Base-by-base conservation (phyloP, 2,329 filamentous ascomycete genomes). In the Pezicula carpinea region DNA sequence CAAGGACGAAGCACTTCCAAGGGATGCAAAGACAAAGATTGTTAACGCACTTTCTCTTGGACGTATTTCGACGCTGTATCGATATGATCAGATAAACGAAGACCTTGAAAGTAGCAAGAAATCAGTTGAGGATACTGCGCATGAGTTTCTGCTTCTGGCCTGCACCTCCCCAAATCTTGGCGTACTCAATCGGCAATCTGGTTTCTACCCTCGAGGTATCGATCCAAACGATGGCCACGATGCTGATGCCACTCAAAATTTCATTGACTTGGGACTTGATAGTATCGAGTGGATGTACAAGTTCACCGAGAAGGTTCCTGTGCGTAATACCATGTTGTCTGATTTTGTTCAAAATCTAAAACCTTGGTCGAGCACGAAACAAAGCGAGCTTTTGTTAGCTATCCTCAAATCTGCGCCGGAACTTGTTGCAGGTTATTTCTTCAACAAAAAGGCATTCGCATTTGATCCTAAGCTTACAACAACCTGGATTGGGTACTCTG, bases 401-500 rank as follows among this genome's bases (percentile, higher is more conserved):
- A 89, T 95, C 29, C 95, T 99, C 62, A 76, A 75, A 52, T 80
- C 80, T 6, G 88, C 86, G 0, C 92, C 95, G 1, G 93, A 97
- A 66, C 75, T 97, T 3, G 80, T 95, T 1, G 86, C 89, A 36
- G 83, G 90, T 59, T 99, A 95, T 64, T 97, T 96, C 61, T 74
- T 82, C 36, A 83, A 80, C 62, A 91, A 89, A 61, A 83, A 79
- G 50, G 80, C 84, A 45, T 93, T 97, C 59, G 81, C 84, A 0
- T 89, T 95, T 53, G 91, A 97, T 35, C 91, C 93, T 0, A 97
- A 96, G 62, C 75, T 95, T 5, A 93, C 90, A 3, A 84, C 90
- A 38, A 93, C 90, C 0, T 99, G 93, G 93, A 87, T 97, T 56
- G 91, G 92, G 35, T 96, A 95, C 63, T 89, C 90, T 0, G 83